A percentile compares a stretch with the other conserved stretches of the same genome.
phyloP scores from a whole-genome alignment of 441 rosid species.

The Mallotus japonicus region DNA sequence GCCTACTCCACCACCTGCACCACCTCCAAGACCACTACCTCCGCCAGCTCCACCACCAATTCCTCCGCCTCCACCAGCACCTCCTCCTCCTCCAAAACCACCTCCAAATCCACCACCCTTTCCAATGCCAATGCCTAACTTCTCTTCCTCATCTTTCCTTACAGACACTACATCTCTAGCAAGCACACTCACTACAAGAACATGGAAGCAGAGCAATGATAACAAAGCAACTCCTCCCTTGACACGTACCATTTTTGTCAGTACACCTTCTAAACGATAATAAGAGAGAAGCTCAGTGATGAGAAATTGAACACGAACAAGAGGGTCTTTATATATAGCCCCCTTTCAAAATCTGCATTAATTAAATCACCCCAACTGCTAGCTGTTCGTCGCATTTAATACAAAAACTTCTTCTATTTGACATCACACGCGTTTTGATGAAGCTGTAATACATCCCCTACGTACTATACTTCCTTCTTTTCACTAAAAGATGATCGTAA shows the following conservation, averaged over 20 bases:
- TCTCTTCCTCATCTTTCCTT: slow-evolving; percentile 34
- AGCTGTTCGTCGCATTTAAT: slow-evolving; percentile 34
- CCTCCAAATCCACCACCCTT: slow-evolving; percentile 27
- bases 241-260: slow-evolving; percentile 37
- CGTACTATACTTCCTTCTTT: neutral
- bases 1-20: slow-evolving; percentile 35
- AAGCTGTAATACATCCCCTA: neutral
- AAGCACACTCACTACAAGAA: slow-evolving; percentile 41
- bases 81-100: slow-evolving; percentile 24
- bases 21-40: slow-evolving; percentile 24
- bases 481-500: neutral
- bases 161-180: slow-evolving; percentile 38
- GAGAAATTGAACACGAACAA: slow-evolving; percentile 13
- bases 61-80: slow-evolving; percentile 33
- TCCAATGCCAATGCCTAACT: slow-evolving; percentile 24
- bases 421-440: neutral
- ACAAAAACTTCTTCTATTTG: neutral
- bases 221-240: slow-evolving; percentile 33
- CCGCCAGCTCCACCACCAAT: slow-evolving; percentile 22
- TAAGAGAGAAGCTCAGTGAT: neutral
- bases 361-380: slow-evolving; percentile 45
- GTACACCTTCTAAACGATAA: neutral
- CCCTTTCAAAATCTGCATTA: slow-evolving; percentile 26
- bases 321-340: slow-evolving; percentile 20
- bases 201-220: slow-evolving; percentile 50